These are phyloP conservation scores for Aphanomyces stellatus DNA, from an alignment of 352 stramenopile genomes.

Conservation along the genomic window DNA sequence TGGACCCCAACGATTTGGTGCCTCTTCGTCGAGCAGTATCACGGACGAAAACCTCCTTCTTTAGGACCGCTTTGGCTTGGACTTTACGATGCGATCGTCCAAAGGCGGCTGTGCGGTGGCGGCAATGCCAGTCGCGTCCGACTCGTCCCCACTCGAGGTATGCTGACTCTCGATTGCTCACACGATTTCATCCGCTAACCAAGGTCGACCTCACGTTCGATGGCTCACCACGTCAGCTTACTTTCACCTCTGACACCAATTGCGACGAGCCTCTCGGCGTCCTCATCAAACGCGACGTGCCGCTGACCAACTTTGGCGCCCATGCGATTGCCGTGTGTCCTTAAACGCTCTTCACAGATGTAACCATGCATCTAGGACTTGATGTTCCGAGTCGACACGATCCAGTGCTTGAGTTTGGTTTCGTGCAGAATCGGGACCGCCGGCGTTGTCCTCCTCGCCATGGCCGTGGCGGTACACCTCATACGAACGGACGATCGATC, in stretches of 20 bases:
- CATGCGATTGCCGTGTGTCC: slow-evolving; percentile 7
- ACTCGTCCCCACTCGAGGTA: background rate
- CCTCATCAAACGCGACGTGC: background rate
- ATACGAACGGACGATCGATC: background rate
- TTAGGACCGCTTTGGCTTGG: background rate
- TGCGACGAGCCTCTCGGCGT: background rate
- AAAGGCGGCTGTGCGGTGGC: background rate
- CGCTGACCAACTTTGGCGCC: slow-evolving; percentile 15
- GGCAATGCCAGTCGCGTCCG: background rate
- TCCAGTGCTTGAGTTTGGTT: background rate
- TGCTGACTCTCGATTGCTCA: background rate
- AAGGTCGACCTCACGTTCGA: slow-evolving; percentile 11
- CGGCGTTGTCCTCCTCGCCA: background rate
- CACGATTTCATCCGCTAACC: no score
- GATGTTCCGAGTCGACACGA: background rate
- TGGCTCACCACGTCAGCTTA: no score
- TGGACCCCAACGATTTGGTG: background rate
- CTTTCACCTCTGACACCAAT: background rate
- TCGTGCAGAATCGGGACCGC: slow-evolving; percentile 10
- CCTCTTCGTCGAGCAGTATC: no score
- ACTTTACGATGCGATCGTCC: background rate
- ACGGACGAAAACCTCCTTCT: no score
- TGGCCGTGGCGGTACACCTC: background rate
- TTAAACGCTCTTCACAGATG: no score
- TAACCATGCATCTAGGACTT: no score